phyloP scores from a whole-genome alignment of 2,329 filamentous ascomycete species.

The Teratosphaeria epicoccoides region DNA sequence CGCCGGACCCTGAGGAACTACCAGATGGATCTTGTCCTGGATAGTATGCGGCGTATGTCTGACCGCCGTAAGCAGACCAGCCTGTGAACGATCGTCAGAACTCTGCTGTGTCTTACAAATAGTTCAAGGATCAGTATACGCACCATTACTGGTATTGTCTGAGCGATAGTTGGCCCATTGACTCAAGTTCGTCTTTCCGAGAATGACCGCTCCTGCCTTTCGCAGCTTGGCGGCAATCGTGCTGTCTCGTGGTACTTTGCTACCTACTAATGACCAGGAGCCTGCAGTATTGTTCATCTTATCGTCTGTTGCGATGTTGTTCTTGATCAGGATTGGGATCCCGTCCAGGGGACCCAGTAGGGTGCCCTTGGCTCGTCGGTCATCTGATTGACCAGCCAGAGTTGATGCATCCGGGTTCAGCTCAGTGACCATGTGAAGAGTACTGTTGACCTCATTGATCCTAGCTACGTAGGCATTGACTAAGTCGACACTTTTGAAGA shows the following conservation, averaged over 20 bases:
- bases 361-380: slow-evolving; percentile 37
- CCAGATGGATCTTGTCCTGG: slow-evolving; percentile 52
- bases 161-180: slow-evolving; percentile 57
- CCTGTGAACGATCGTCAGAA: no score
- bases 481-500: slow-evolving; percentile 49
- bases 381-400: slow-evolving; percentile 41
- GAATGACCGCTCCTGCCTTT: slow-evolving; percentile 50
- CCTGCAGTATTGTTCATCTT: slow-evolving; percentile 55
- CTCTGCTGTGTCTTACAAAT: no score
- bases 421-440: slow-evolving; percentile 43
- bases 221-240: slow-evolving; percentile 51
- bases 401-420: slow-evolving; percentile 45
- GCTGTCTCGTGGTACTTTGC: slow-evolving; percentile 46
- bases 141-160: slow-evolving; percentile 46
- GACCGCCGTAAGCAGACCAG: slow-evolving; percentile 55
- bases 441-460: slow-evolving; percentile 43
- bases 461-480: slow-evolving; percentile 45
- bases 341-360: slow-evolving; percentile 49
- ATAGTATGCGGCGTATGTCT: slow-evolving; percentile 51
- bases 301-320: slow-evolving; percentile 55
- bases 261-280: slow-evolving; percentile 52
- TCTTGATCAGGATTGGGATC: slow-evolving; percentile 55
- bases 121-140: no score
- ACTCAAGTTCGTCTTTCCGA: slow-evolving; percentile 56
- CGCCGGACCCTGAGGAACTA: slow-evolving; percentile 52